A percentile compares a stretch with the other conserved stretches of the same genome.
Conservation (phyloP, 306 rosid genomes). For the Datisca glomerata region DNA sequence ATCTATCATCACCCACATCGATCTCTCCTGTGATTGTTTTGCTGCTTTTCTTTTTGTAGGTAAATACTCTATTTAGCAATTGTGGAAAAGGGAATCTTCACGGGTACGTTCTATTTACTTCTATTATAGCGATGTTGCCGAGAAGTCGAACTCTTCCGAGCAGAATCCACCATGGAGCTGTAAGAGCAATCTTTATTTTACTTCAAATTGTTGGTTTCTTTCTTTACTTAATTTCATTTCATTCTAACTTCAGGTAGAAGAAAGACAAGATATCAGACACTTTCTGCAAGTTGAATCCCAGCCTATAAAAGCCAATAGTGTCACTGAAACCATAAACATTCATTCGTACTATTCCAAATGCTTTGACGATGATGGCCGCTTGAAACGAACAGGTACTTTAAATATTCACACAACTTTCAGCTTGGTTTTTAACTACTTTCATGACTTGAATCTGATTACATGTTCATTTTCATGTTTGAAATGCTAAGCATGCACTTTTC, state of each 20-base stretch:
- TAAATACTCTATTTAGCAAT: no score
- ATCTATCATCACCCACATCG: no score
- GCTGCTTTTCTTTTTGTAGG: no score
- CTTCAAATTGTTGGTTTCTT: neutral
- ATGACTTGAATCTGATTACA: neutral
- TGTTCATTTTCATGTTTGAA: no score
- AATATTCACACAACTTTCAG: neutral
- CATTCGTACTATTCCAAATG: conserved; percentile 44
- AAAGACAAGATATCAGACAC: conserved; percentile 46
- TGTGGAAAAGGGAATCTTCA: no score
- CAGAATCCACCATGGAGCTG: conserved; percentile 69
- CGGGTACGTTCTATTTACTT: no score
- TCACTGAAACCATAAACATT: conserved; percentile 25
- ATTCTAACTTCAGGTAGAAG: conserved; percentile 40
- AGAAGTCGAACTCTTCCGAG: conserved; percentile 70
- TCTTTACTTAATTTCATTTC: neutral
- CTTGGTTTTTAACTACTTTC: neutral
- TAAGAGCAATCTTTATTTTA: conserved; percentile 11
- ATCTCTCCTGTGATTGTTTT: no score
- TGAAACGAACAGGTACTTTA: conserved; percentile 65
- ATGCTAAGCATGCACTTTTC: no score
- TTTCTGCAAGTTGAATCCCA: conserved; percentile 50
- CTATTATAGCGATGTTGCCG: conserved; percentile 31
- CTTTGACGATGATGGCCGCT: conserved; percentile 75
- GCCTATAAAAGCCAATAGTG: conserved; percentile 24